Conservation (phyloP, 1,284 basidiomycete genomes). For the Sanghuangporus weigelae region DNA sequence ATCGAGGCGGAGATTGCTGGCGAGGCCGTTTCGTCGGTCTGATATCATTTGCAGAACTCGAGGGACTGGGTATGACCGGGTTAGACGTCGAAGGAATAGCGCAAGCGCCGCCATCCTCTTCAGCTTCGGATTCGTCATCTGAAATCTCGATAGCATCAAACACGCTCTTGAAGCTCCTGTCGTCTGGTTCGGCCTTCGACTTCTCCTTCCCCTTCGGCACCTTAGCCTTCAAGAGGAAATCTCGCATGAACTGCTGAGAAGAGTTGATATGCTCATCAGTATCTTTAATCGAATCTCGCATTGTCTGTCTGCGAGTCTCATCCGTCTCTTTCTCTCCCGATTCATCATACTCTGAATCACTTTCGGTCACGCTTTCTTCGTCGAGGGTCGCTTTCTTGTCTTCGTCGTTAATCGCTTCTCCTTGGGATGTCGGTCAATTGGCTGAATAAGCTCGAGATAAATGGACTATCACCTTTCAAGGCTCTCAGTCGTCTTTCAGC, state of each 20-base stretch:
- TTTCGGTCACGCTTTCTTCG: slow-evolving; percentile 10
- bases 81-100: slow-evolving; percentile 25
- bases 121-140: slow-evolving; percentile 25
- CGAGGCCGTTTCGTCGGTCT: not conserved
- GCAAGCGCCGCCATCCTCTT: slow-evolving; percentile 27
- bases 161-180: not conserved
- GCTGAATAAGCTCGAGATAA: not conserved
- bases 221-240: slow-evolving; percentile 21
- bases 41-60: not conserved
- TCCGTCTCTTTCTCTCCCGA: slow-evolving; percentile 12
- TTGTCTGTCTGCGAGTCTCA: slow-evolving; percentile 14
- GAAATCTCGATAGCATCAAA: slow-evolving; percentile 20
- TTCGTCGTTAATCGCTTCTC: slow-evolving; percentile 9
- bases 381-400: slow-evolving; percentile 25
- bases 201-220: slow-evolving; percentile 24
- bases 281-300: slow-evolving; percentile 12
- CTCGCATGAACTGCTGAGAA: slow-evolving; percentile 15
- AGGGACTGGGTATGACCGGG: slow-evolving; percentile 13
- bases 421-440: slow-evolving; percentile 18
- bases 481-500: slow-evolving; percentile 53
- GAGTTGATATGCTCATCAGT: slow-evolving; percentile 3
- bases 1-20: not conserved
- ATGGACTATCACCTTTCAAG: slow-evolving; percentile 29
- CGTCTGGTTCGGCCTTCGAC: not conserved
- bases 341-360: slow-evolving; percentile 10